Percentiles rank a stretch among this genome's conserved stretches.
These are phyloP conservation scores for Apiotrichum gamsii DNA, from an alignment of 1,284 basidiomycete species.

Conservation along the genomic window DNA sequence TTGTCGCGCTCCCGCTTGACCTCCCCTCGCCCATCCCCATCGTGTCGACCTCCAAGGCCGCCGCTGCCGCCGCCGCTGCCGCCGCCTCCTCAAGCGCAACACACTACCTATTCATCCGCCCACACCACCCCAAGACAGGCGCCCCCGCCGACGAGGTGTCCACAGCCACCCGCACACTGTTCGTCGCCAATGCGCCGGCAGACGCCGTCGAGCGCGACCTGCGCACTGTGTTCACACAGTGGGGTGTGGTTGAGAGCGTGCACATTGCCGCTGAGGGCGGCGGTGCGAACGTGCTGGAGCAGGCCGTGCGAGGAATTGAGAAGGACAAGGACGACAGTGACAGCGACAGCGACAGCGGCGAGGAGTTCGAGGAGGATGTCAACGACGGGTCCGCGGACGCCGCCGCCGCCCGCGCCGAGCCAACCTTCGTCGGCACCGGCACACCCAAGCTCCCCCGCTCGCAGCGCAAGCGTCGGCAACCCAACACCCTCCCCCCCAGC, in stretches of 20 bases:
- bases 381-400: constrained; percentile 39
- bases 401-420: constrained; percentile 21
- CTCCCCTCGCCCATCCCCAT: constrained; percentile 25
- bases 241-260: constrained; percentile 69
- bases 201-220: constrained; percentile 75
- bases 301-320: constrained; percentile 26
- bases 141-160: constrained; percentile 24
- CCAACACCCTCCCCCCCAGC: constrained; percentile 56
- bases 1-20: constrained; percentile 31
- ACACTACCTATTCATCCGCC: constrained; percentile 42
- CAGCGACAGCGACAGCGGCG: constrained; percentile 43
- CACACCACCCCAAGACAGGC: constrained; percentile 16
- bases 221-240: constrained; percentile 62
- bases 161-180: constrained; percentile 58
- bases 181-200: constrained; percentile 76
- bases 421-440: constrained; percentile 52
- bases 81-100: constrained; percentile 16
- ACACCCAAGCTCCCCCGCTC: constrained; percentile 31
- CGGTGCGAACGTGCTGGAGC: constrained; percentile 30
- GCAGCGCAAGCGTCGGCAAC: constrained; percentile 25
- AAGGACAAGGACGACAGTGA: constrained; percentile 25
- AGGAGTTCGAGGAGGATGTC: constrained; percentile 48
- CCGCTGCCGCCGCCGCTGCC: constrained; percentile 22
- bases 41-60: constrained; percentile 8
- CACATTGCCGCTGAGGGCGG: constrained; percentile 48